A percentile compares a stretch with the other conserved stretches of the same genome.
Conservation (phyloP, 2,329 filamentous ascomycete genomes). For the Exophiala xenobiotica region DNA sequence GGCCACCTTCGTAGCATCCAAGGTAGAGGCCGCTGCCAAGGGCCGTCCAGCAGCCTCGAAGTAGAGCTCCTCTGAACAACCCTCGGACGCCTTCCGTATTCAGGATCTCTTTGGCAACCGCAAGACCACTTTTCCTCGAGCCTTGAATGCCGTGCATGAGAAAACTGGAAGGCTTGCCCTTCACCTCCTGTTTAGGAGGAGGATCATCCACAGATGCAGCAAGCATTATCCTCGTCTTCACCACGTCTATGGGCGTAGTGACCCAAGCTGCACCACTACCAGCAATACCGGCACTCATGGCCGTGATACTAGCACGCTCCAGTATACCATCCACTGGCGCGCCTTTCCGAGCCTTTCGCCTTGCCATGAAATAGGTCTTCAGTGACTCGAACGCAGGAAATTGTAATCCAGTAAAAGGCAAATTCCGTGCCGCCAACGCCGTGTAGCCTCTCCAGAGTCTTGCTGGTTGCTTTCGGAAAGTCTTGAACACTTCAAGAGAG, state of each 20-base stretch:
- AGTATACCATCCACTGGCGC: constrained; percentile 47
- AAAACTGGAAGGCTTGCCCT: constrained; percentile 18
- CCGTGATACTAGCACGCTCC: constrained; percentile 71
- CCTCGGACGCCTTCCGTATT: constrained; percentile 67
- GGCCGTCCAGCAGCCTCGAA: constrained; percentile 78
- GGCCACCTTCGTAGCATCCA: constrained; percentile 79
- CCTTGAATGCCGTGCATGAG: constrained; percentile 26
- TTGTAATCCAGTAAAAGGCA: constrained; percentile 84
- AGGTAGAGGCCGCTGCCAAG: constrained; percentile 81
- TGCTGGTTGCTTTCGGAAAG: constrained; percentile 57
- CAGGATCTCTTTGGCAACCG: constrained; percentile 65
- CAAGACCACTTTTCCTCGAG: constrained; percentile 49
- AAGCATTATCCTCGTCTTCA: constrained; percentile 89
- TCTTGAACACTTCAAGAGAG: constrained; percentile 56
- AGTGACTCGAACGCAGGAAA: constrained; percentile 82
- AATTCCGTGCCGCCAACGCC: constrained; percentile 75
- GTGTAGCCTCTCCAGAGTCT: constrained; percentile 70
- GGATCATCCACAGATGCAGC: constrained; percentile 48
- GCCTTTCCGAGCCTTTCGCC: constrained; percentile 41
- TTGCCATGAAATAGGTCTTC: constrained; percentile 53
- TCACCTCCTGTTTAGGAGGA: constrained; percentile 9
- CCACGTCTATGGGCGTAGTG: constrained; percentile 86
- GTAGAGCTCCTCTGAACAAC: constrained; percentile 68
- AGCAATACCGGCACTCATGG: constrained; percentile 68
- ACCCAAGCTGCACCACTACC: constrained; percentile 73